Evolutionary conservation across 495 filamentous ascomycete species (phyloP).

Genomic region (Penicillium atrosanguineum): DNA sequence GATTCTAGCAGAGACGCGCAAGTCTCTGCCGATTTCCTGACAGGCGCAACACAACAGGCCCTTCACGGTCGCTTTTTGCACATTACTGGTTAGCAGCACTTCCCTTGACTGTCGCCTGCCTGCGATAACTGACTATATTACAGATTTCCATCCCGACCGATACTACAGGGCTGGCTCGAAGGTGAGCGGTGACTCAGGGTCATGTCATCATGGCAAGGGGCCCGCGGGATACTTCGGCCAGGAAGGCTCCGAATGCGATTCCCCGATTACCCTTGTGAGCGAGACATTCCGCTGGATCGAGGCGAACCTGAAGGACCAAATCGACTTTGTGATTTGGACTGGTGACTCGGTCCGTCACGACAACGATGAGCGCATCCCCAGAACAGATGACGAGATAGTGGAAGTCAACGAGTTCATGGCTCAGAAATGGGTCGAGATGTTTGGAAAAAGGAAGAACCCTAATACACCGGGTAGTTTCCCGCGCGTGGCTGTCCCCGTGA

Average conservation of each 20-base stretch:
- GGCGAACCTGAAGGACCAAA: constrained; percentile 72
- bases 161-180: constrained; percentile 78
- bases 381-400: constrained; percentile 69
- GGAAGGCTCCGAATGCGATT: constrained; percentile 84
- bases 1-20: constrained; percentile 6
- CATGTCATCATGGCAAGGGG: constrained; percentile 79
- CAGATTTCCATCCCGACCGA: constrained; percentile 87
- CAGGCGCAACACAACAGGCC: constrained; percentile 4
- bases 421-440: constrained; percentile 71
- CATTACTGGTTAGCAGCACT: constrained; percentile 70
- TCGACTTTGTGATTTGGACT: constrained; percentile 98
- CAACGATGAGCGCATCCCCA: constrained; percentile 81
- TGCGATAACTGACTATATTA: not conserved
- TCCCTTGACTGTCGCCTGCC: not conserved
- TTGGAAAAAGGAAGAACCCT: constrained; percentile 50
- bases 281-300: constrained; percentile 91
- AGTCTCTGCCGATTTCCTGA: not conserved
- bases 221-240: constrained; percentile 78
- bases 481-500: constrained; percentile 70
- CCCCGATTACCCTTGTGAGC: constrained; percentile 75
- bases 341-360: constrained; percentile 95
- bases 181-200: constrained; percentile 55
- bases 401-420: constrained; percentile 72
- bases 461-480: constrained; percentile 40
- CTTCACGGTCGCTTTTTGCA: constrained; percentile 79